Evolutionary conservation across 179 eudicot species (phyloP).

Genomic region (Beta lomatogona): DNA sequence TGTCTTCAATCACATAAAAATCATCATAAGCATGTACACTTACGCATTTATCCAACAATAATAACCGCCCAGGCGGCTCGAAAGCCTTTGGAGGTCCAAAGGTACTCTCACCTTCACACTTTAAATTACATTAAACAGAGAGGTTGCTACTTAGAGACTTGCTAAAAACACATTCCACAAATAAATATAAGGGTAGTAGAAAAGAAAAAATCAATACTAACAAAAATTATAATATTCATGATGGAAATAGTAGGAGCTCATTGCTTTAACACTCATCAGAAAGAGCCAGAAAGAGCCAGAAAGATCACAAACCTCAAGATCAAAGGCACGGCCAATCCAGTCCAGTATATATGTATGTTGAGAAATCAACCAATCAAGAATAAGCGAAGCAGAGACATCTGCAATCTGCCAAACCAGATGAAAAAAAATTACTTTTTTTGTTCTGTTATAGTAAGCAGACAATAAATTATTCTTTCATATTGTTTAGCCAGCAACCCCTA

Average conservation of each 20-base stretch:
- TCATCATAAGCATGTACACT: not conserved
- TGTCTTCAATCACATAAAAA: not conserved
- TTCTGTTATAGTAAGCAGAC: constrained; percentile 12
- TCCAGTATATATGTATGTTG: constrained; percentile 73
- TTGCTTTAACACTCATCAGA: constrained; percentile 3
- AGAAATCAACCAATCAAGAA: constrained; percentile 90
- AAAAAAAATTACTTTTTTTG: not conserved
- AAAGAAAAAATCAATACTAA: not conserved
- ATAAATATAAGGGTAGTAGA: not conserved
- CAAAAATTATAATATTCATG: not conserved
- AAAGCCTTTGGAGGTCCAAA: constrained; percentile 3
- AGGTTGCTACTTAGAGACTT: not conserved
- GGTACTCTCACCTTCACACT: not conserved
- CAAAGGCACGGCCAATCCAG: constrained; percentile 90
- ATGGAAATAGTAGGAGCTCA: not conserved
- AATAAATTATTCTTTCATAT: not conserved
- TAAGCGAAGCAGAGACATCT: constrained; percentile 62
- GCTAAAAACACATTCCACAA: not conserved
- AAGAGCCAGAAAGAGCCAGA: constrained; percentile 15
- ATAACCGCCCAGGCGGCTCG: not conserved
- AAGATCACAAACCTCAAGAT: constrained; percentile 70
- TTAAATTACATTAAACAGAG: not conserved
- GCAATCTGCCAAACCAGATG: constrained; percentile 55
- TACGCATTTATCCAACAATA: not conserved
- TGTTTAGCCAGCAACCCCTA: not conserved